A percentile compares a stretch with the other conserved stretches of the same genome.
phyloP scores from a whole-genome alignment of 257 asterid species.

The Jaltomata sinuosa region DNA sequence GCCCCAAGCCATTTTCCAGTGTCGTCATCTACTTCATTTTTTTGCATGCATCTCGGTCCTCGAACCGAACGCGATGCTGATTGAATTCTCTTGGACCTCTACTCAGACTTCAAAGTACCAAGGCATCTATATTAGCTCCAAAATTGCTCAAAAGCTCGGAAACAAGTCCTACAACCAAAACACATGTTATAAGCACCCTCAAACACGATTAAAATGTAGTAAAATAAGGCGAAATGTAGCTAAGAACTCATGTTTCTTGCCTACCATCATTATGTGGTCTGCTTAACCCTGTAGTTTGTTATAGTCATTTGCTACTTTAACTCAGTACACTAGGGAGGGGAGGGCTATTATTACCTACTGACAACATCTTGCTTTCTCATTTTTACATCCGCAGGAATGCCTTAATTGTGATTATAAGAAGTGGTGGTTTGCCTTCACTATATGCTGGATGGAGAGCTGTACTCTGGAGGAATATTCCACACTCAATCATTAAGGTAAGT shows the following conservation, averaged over 20 bases:
- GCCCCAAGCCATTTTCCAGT: background rate
- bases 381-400: conserved; percentile 51
- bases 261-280: background rate
- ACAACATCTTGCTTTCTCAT: background rate
- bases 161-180: background rate
- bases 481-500: conserved; percentile 77
- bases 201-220: background rate
- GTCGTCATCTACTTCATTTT: background rate
- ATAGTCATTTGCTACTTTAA: background rate
- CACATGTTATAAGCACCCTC: background rate
- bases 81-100: background rate
- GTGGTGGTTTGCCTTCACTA: conserved; percentile 78
- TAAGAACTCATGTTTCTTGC: background rate
- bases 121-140: background rate
- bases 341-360: background rate
- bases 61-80: background rate
- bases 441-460: conserved; percentile 97
- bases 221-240: background rate
- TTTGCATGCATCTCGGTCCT: background rate
- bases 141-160: background rate
- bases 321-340: background rate
- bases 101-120: background rate
- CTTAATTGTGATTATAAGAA: conserved; percentile 46
- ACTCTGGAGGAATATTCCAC: conserved; percentile 86
- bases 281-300: background rate